Evolutionary conservation across 1,284 basidiomycete genomes (phyloP).

Genomic region (Puccinia triticina): DNA sequence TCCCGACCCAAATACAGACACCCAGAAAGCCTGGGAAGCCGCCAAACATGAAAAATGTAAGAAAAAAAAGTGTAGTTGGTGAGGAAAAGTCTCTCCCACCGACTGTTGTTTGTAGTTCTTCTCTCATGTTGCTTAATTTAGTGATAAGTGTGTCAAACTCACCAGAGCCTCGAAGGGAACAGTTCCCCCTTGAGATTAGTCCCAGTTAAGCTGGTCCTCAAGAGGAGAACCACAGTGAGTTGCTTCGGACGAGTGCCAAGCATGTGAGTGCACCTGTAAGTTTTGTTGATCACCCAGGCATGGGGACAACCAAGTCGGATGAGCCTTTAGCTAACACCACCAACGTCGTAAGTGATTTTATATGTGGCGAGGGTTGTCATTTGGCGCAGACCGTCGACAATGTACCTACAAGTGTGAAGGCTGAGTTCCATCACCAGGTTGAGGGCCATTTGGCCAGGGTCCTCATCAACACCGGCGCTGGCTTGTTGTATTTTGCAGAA

Average conservation of each 20-base stretch:
- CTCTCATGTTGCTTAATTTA: not conserved
- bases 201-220: too few relatives aligned
- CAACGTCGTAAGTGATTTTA: too few relatives aligned
- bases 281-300: too few relatives aligned
- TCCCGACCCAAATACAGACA: not conserved
- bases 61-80: constrained; percentile 15
- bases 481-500: not conserved
- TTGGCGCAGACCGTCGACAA: too few relatives aligned
- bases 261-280: too few relatives aligned
- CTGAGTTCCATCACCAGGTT: not conserved
- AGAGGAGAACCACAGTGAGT: too few relatives aligned
- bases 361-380: not conserved
- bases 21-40: not conserved
- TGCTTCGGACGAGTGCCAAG: too few relatives aligned
- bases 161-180: not conserved
- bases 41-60: not conserved
- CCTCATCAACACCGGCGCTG: not conserved
- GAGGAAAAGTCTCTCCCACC: constrained; percentile 10
- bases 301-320: too few relatives aligned
- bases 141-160: not conserved
- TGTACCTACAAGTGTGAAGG: not conserved
- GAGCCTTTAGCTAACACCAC: too few relatives aligned
- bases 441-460: not conserved
- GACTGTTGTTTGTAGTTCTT: not conserved
- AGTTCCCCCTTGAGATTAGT: too few relatives aligned